Evolutionary conservation across 331 rosid genomes (phyloP).

Genomic region (Erythrophleum ivorense): DNA sequence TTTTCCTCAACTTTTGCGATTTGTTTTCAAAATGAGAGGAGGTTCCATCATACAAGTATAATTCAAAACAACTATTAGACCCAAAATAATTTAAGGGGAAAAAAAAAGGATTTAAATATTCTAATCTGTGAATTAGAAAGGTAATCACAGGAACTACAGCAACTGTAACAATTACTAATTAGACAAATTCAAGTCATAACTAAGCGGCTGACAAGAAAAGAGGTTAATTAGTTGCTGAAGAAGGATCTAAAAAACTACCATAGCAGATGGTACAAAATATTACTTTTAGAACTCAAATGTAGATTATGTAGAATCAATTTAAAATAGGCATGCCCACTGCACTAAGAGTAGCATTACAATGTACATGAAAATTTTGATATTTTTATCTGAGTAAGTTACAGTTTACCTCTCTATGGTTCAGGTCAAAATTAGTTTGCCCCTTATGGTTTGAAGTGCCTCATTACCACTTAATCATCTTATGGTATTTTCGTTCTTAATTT

Average conservation of each 20-base stretch:
- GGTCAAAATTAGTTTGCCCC: no score
- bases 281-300: background rate
- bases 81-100: slow-evolving; percentile 8
- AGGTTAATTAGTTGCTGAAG: background rate
- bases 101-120: background rate
- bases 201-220: slow-evolving; percentile 6
- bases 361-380: background rate
- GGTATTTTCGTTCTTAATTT: no score
- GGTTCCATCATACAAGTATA: background rate
- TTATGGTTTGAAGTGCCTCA: no score
- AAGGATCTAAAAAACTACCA: background rate
- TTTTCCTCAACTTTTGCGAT: background rate
- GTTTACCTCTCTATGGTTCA: no score
- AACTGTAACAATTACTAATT: slow-evolving; percentile 13
- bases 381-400: background rate
- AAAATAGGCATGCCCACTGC: background rate
- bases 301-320: background rate
- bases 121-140: slow-evolving; percentile 17
- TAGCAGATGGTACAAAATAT: background rate
- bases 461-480: no score
- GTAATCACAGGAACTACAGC: slow-evolving; percentile 4
- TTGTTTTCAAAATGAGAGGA: slow-evolving; percentile 20
- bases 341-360: background rate
- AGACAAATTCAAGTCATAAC: slow-evolving; percentile 21
- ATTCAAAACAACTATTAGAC: background rate